Evolutionary conservation across 2,329 filamentous ascomycete genomes (phyloP), one percentile per base, ranked within the genome.

Genomic region (Ophiocordyceps polyrhachis-furcata): DNA sequence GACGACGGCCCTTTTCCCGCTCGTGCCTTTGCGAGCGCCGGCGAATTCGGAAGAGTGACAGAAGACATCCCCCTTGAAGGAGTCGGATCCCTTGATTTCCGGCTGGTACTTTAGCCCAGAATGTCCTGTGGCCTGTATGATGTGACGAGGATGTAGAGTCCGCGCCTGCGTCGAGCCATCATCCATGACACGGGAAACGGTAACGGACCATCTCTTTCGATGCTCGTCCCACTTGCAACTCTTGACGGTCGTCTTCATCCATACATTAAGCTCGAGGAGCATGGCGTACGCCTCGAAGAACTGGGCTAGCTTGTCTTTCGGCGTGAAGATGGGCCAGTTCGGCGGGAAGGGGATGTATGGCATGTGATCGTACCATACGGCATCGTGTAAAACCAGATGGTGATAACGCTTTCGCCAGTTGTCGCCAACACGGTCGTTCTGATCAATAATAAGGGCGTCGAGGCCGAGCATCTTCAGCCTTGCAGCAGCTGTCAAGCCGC

Each of bases 241-340:
- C 1, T 54, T 57, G 0, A 82, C 51, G 1, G 61, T 67, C 0
- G 75, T 74, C 12, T 58, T 61, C 0, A 66, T 73, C 79, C 79
- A 83, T 23, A 81, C 69, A 48, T 83, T 79, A 38, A 84, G 66
- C 51, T 84, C 80, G n/a, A 83, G 64, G 0, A 75, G 58, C 5
- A 63, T 69, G 1, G 71, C 79, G 50, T 84, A 83, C 0, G 70
- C 62, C 50, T 82, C 78, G 48, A 83, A 76, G 60, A 75, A 84
- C 40, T 81, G 75, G 1, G 68, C 80, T 0, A 83, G 62, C 53
- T 83, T 83, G 56, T 83, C 79, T 54, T 83, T 83, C 5, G 79
- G 77, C 0, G 78, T 81, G 56, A 81, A 84, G 15, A 80, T 62
- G 4, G 79, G 79, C 79, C 79, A 84, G 44, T 69, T 68, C 0